phyloP scores from a whole-genome alignment of 2,329 filamentous ascomycete genomes.

The Botrytis sinoallii region DNA sequence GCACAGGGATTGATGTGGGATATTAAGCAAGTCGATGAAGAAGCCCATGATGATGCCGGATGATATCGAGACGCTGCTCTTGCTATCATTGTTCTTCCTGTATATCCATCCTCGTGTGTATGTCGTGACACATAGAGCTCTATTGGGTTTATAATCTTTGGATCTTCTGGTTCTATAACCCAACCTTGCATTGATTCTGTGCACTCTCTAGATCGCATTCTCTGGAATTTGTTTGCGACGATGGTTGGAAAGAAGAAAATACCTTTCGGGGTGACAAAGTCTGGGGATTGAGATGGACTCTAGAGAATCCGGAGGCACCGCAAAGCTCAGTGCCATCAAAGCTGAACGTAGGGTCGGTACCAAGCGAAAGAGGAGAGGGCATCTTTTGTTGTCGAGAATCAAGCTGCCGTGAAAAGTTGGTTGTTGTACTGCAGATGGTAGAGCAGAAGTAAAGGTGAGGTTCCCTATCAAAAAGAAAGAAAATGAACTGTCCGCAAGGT shows the following conservation, averaged over 20 bases:
- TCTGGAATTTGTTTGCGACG: not conserved
- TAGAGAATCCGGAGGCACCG: not conserved
- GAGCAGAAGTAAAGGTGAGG: not conserved
- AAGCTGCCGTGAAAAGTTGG: not conserved
- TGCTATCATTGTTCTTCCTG: not conserved
- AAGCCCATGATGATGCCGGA: not conserved
- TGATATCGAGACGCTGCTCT: not conserved
- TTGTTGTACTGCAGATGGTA: not conserved
- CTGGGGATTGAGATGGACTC: not conserved
- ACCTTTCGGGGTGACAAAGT: no score
- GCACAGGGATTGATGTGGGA: not conserved
- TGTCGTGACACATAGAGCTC: not conserved
- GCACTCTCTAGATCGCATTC: not conserved
- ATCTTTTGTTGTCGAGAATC: not conserved
- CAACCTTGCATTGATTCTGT: not conserved
- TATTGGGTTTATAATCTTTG: not conserved
- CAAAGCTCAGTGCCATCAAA: not conserved
- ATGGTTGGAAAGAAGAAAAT: not conserved
- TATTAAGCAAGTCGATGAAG: not conserved
- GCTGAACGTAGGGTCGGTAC: not conserved
- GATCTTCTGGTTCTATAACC: not conserved
- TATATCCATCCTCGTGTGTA: not conserved
- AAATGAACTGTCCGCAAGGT: not conserved
- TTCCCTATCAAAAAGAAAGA: not conserved
- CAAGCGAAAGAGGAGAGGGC: not conserved